Conservation (phyloP, 2,329 filamentous ascomycete species). For the Aureobasidium lini region DNA sequence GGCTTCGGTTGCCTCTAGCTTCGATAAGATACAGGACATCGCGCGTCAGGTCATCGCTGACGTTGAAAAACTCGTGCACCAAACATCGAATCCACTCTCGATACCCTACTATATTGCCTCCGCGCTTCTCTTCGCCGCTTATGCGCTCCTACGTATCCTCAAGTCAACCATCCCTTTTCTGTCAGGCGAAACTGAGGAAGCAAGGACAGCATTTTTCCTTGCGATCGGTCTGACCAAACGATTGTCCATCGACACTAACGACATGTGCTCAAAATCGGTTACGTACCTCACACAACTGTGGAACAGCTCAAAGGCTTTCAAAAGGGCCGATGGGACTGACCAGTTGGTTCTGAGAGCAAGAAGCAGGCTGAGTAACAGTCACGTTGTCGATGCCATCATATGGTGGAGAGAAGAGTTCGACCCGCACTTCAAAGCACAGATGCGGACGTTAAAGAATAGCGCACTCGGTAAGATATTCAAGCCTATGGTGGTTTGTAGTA, state of each 20-base stretch:
- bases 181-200: not conserved
- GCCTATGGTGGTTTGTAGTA: too few relatives aligned
- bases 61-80: not conserved
- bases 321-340: not conserved
- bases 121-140: not conserved
- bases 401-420: slow-evolving; percentile 5
- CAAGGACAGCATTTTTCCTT: not conserved
- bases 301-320: slow-evolving; percentile 1
- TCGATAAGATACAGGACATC: not conserved
- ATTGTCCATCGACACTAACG: not conserved
- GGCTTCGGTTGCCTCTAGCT: not conserved
- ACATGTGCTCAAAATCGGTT: not conserved
- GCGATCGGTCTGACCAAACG: not conserved
- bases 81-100: not conserved
- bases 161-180: not conserved
- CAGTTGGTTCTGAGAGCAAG: not conserved
- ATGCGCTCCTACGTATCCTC: not conserved
- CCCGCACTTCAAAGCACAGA: not conserved
- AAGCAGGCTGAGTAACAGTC: not conserved
- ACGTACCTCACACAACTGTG: not conserved
- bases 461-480: not conserved
- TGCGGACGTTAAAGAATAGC: not conserved
- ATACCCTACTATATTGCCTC: not conserved
- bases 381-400: not conserved
- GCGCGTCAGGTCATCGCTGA: not conserved